Base-by-base conservation (phyloP, 179 eudicot genomes). In the Carnegiea gigantea region DNA sequence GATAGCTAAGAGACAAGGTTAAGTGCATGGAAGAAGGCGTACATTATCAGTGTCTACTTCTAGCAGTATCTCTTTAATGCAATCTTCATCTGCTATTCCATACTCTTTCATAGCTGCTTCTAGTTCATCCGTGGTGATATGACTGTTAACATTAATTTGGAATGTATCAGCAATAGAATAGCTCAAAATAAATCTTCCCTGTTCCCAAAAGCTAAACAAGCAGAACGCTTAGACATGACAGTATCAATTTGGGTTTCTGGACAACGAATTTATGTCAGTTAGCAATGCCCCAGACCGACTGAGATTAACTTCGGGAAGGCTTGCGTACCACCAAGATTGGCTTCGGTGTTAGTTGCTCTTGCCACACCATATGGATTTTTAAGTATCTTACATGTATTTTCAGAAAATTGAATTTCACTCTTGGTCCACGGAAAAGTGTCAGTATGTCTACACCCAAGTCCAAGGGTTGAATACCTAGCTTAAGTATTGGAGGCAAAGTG, bases 21-120 rank as follows among this genome's bases (percentile, higher is more conserved):
- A 21, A 1, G 38, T 21, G 46, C 0, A 46, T 20, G 9, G n/a
- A 40, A 54, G 6, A 36, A 1, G 62, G 51, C 88, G 81, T 88
- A 88, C 90, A 36, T 84, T 87, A 49, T 81, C 87, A 30, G 81
- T 84, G 82, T 92, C 95, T 2, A 92, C 93, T 88, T 92, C 95
- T 14, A 80, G 51, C 85, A 92, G 80, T 65, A 92, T 92, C 73
- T 92, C 95, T 79, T 86, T 88, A 64, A 88, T 88, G 73, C 89
- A 82, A 82, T 82, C 81, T 43, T 86, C 87, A 81, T 88, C 90
- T 64, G 90, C 90, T 23, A 88, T 88, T 48, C 90, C 90, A 36
- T 86, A 88, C 59, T 86, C 88, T 65, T 83, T 83, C 90, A 88
- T 88, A 15, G 89, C 90, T 54, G 82, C 28, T 81, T 88, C 89